These are phyloP conservation scores for Pichia manshurica DNA, from an alignment of 805 yeast genomes.

Conservation along the genomic window DNA sequence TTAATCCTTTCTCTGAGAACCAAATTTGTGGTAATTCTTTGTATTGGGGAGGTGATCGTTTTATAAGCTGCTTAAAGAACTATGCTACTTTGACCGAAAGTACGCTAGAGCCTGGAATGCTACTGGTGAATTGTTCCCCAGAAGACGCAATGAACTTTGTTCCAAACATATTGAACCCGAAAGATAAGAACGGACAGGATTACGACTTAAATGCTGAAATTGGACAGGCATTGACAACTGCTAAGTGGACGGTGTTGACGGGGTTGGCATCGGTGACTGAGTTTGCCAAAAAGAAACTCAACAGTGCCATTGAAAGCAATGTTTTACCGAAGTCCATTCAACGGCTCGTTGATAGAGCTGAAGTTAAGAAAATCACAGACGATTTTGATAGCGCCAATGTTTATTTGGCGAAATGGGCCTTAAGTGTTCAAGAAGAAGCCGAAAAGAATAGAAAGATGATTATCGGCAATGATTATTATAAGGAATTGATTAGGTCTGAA, in stretches of 20 bases:
- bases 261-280: conserved; percentile 74
- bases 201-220: conserved; percentile 33
- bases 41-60: conserved; percentile 91
- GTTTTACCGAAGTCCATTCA: conserved; percentile 50
- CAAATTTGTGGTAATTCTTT: conserved; percentile 41
- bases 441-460: conserved; percentile 50
- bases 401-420: conserved; percentile 94
- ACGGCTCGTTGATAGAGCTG: conserved; percentile 64
- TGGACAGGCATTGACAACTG: conserved; percentile 49
- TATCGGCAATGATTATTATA: conserved; percentile 55
- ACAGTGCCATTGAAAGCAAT: conserved; percentile 42
- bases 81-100: conserved; percentile 63
- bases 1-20: conserved; percentile 65
- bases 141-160: conserved; percentile 57
- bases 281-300: conserved; percentile 59
- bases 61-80: conserved; percentile 48
- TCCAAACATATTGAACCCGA: conserved; percentile 34
- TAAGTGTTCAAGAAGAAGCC: conserved; percentile 88
- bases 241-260: conserved; percentile 84
- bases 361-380: conserved; percentile 72
- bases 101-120: conserved; percentile 63
- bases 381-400: conserved; percentile 92
- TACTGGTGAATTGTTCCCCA: conserved; percentile 71
- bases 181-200: conserved; percentile 29
- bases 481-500: conserved; percentile 50